Conservation (phyloP, 495 filamentous ascomycete genomes). For the Lichina pygmaea region DNA sequence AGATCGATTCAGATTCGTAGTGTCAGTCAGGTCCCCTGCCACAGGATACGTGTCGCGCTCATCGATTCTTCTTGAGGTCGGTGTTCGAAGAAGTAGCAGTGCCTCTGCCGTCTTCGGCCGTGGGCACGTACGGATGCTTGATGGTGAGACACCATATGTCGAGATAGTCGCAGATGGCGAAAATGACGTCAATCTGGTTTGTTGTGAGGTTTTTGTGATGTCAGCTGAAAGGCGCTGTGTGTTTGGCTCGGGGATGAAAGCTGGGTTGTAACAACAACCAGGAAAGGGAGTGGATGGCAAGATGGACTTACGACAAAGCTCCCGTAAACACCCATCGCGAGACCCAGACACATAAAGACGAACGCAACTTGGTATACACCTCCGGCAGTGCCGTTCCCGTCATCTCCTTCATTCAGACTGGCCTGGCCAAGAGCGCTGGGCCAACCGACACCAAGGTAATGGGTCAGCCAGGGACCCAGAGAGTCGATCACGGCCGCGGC, state of each 20-base stretch:
- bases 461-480: constrained; percentile 33
- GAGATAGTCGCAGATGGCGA: constrained; percentile 88
- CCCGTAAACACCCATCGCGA: constrained; percentile 66
- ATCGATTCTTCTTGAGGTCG: too few relatives aligned
- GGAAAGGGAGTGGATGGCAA: background rate
- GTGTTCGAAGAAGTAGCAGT: too few relatives aligned
- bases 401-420: background rate
- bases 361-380: constrained; percentile 63
- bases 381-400: constrained; percentile 4
- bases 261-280: background rate
- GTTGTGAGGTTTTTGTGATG: background rate
- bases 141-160: constrained; percentile 98
- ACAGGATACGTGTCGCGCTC: too few relatives aligned
- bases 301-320: constrained; percentile 51
- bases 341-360: constrained; percentile 57
- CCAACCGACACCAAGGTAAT: constrained; percentile 43
- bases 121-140: constrained; percentile 32
- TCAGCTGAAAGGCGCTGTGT: too few relatives aligned
- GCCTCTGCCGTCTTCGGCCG: too few relatives aligned
- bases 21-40: too few relatives aligned
- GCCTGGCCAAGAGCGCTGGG: constrained; percentile 35
- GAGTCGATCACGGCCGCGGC: constrained; percentile 50
- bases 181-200: constrained; percentile 54
- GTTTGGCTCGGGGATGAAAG: too few relatives aligned
- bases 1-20: too few relatives aligned